phyloP scores from a whole-genome alignment of 164 flowering plant species.

The Magnolia kwangsiensis region DNA sequence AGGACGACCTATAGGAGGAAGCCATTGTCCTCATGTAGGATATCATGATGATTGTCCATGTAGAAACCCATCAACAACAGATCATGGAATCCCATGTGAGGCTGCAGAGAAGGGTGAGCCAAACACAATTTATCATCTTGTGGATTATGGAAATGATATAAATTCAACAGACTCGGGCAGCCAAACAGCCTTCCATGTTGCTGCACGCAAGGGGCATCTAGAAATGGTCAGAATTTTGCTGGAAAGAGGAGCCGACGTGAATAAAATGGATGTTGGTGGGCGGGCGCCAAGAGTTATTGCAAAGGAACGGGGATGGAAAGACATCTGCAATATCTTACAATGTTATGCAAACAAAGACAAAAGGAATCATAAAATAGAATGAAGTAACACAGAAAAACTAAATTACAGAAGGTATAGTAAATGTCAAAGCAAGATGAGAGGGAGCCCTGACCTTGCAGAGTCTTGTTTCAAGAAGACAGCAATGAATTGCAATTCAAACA shows the following conservation, averaged over 20 bases:
- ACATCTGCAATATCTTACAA: conserved; percentile 32
- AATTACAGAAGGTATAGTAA: conserved; percentile 10
- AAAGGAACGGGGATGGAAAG: conserved; percentile 37
- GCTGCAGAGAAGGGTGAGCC: conserved; percentile 14
- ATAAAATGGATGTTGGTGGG: conserved; percentile 38
- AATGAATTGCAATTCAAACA: conserved; percentile 19
- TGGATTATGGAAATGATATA: conserved; percentile 10
- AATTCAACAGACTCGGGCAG: conserved; percentile 14
- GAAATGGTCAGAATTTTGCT: conserved; percentile 42
- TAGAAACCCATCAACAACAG: conserved; percentile 13
- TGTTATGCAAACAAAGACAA: conserved; percentile 26
- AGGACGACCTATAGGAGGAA: conserved; percentile 19
- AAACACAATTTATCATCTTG: conserved; percentile 8
- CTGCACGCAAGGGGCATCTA: conserved; percentile 20
- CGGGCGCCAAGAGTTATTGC: conserved; percentile 45
- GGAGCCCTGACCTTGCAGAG: conserved; percentile 1
- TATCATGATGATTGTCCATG: conserved; percentile 21
- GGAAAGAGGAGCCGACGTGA: conserved; percentile 42
- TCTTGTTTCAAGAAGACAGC: conserved; percentile 13
- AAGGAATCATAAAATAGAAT: conserved; percentile 40
- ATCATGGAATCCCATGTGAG: conserved; percentile 10
- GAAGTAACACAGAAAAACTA: conserved; percentile 21
- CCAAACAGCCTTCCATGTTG: conserved; percentile 43
- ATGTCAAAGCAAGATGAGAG: conserved; percentile 14
- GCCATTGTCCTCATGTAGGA: conserved; percentile 9